phyloP scores from a whole-genome alignment of 2,329 filamentous ascomycete species.

The Clonostachys sp. region DNA sequence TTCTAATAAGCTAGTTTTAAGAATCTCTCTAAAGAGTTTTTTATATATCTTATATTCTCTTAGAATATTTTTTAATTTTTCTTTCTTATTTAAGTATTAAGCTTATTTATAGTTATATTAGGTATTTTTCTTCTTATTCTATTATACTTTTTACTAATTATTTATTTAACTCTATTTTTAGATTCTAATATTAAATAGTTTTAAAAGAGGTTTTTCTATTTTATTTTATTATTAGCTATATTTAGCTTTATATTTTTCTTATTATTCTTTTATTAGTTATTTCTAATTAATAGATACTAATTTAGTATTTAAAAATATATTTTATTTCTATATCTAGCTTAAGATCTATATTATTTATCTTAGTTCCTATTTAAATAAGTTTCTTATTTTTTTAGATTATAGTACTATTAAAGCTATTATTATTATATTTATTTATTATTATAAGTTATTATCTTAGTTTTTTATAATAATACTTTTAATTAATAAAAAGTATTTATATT shows the following conservation, averaged over 20 bases:
- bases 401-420: too few species aligned
- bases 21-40: constrained; percentile 7
- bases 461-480: too few species aligned
- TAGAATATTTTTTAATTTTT: background rate
- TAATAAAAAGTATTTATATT: too few species aligned
- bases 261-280: background rate
- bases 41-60: constrained; percentile 1
- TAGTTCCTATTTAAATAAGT: too few species aligned
- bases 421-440: too few species aligned
- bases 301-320: too few species aligned
- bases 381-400: too few species aligned
- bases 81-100: background rate
- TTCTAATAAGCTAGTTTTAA: too few species aligned
- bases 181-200: background rate
- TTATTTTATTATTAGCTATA: background rate
- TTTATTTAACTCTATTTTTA: background rate
- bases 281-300: too few species aligned
- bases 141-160: background rate
- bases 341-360: too few species aligned
- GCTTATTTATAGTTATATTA: background rate
- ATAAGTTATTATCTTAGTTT: too few species aligned
- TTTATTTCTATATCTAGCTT: too few species aligned
- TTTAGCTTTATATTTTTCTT: background rate
- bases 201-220: background rate
- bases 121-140: background rate